These are phyloP conservation scores for Claviceps sp. DNA, from an alignment of 2,329 filamentous ascomycete species.

Conservation along the genomic window DNA sequence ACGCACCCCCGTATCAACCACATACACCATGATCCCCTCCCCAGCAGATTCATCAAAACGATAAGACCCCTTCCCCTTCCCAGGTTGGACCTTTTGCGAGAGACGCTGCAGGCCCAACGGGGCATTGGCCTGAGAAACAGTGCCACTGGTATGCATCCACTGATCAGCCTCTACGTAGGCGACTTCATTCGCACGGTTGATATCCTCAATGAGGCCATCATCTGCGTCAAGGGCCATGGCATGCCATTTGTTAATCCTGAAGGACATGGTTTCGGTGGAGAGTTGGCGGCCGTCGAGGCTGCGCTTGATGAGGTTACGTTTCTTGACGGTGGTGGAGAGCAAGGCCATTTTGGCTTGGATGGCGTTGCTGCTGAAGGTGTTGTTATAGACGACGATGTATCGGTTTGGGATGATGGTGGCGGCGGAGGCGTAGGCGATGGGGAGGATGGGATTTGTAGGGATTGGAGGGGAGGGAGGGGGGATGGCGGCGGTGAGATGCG, in stretches of 20 bases:
- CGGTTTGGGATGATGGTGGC: conserved; percentile 37
- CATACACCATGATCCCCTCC: conserved; percentile 43
- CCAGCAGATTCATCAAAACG: conserved; percentile 40
- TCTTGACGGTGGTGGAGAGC: conserved; percentile 36
- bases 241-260: conserved; percentile 36
- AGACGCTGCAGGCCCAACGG: conserved; percentile 40
- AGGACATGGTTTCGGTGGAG: conserved; percentile 32
- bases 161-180: conserved; percentile 42
- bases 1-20: conserved; percentile 53
- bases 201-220: conserved; percentile 33
- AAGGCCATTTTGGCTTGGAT: conserved; percentile 36
- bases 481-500: conserved; percentile 1
- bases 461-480: neutral
- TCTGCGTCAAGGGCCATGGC: conserved; percentile 41
- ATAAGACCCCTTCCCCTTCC: conserved; percentile 12
- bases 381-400: conserved; percentile 55
- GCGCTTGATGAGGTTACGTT: conserved; percentile 43
- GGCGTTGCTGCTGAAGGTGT: conserved; percentile 31
- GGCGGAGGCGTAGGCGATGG: conserved; percentile 36
- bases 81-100: conserved; percentile 27
- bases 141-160: conserved; percentile 27
- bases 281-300: conserved; percentile 31
- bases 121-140: conserved; percentile 38
- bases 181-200: conserved; percentile 35
- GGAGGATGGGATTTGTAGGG: conserved; percentile 15